Evolutionary conservation across 495 filamentous ascomycete genomes (phyloP).

Genomic region (Choiromyces venosus): DNA sequence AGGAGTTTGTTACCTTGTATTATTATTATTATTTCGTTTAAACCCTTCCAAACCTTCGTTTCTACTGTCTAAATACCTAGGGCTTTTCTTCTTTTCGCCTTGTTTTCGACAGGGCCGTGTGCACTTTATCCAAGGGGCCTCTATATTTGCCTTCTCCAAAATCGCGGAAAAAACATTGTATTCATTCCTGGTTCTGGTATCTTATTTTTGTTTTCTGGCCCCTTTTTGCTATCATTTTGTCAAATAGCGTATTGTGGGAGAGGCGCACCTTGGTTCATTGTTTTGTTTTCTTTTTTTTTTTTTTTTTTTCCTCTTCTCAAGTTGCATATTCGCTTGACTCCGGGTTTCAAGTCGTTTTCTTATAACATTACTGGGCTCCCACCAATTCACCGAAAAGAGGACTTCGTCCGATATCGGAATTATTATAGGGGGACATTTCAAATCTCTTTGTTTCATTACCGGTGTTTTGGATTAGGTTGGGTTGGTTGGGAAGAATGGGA

Average conservation of each 20-base stretch:
- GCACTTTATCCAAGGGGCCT: neutral
- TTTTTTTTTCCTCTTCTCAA: neutral
- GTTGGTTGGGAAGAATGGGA: neutral
- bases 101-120: neutral
- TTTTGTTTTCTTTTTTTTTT: neutral
- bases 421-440: neutral
- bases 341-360: neutral
- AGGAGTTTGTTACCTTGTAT: conserved; percentile 39
- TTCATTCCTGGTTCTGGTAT: neutral
- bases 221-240: neutral
- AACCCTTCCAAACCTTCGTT: conserved; percentile 28
- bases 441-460: neutral
- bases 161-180: neutral
- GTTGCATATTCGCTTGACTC: neutral
- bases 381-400: neutral
- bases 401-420: neutral
- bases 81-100: conserved; percentile 20
- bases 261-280: neutral
- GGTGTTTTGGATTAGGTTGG: neutral
- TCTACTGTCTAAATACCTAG: conserved; percentile 41
- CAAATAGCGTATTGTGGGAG: conserved; percentile 3
- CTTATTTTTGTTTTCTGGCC: neutral
- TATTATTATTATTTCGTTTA: conserved; percentile 18
- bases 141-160: neutral
- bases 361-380: neutral